Evolutionary conservation across 805 yeast genomes (phyloP).

Genomic region (Saturnispora gosingensis): DNA sequence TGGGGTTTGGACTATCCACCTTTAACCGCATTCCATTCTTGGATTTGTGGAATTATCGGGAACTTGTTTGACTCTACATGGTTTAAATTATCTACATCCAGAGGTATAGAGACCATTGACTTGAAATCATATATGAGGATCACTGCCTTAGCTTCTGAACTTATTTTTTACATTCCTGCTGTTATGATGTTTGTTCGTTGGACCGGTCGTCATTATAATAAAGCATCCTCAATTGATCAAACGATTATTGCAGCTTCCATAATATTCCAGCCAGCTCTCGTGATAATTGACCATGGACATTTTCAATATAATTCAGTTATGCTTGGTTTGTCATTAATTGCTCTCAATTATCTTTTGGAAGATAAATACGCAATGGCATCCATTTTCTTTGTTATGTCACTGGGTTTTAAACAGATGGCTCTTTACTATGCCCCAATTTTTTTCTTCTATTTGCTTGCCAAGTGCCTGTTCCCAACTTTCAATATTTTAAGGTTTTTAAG

Average conservation of each 20-base stretch:
- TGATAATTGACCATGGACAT: conserved; percentile 92
- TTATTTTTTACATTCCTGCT: conserved; percentile 69
- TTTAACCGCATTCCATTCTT: conserved; percentile 88
- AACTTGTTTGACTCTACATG: conserved; percentile 51
- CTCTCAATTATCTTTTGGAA: conserved; percentile 56
- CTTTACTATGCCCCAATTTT: conserved; percentile 86
- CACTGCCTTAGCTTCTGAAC: conserved; percentile 69
- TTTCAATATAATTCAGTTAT: conserved; percentile 92
- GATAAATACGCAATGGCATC: conserved; percentile 63
- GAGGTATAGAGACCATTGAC: conserved; percentile 63
- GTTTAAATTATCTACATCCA: conserved; percentile 65
- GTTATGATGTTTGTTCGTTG: conserved; percentile 61
- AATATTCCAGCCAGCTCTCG: conserved; percentile 74
- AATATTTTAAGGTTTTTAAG: conserved; percentile 49
- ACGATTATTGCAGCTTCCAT: conserved; percentile 68
- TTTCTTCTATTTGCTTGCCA: conserved; percentile 68
- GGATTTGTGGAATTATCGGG: conserved; percentile 69
- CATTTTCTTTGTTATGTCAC: conserved; percentile 63
- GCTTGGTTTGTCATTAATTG: conserved; percentile 73
- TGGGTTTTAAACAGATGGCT: conserved; percentile 93
- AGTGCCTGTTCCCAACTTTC: conserved; percentile 31
- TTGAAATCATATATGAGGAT: conserved; percentile 80
- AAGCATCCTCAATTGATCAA: conserved; percentile 59
- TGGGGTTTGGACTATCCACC: conserved; percentile 99
- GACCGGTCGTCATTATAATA: conserved; percentile 48